Base-by-base conservation (phyloP, 2,329 filamentous ascomycete species). In the Pseudovirgaria hyperparasitica region DNA sequence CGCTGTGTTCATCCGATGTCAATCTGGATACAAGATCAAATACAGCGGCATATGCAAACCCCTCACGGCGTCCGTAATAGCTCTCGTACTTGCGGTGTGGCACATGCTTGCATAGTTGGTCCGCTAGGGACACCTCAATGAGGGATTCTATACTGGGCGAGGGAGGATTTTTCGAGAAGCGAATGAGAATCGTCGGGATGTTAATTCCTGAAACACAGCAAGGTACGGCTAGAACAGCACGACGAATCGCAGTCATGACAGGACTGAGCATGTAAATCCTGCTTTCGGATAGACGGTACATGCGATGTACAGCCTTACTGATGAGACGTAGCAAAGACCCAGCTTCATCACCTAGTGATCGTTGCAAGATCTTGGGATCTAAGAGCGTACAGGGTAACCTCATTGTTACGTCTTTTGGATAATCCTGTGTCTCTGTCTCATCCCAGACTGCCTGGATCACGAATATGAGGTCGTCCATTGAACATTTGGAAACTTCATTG, bases 401-500 rank as follows among this genome's bases (percentile, higher is more conserved):
- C 23, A 57, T 35, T 5, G 57, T 43, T 2, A 57, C 45, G 2
- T 41, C 41, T 32, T 58, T 54, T 9, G 54, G 52, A 34, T 60
- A 63, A 22, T 64, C 61, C 26, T 63, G 53, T 25, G 56, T 56
- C 31, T 63, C 62, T 2, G 60, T 41, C 32, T 64, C 60, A 17
- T 54, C 54, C 58, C 59, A 64, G n/a, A 64, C 42, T 3, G 49
- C 48, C 20, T 53, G 40, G 12, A 55, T 24, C 1, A 43, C 26
- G 13, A n/a, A n/a, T n/a, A n/a, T n/a, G n/a, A n/a, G n/a, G n/a
- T n/a, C n/a, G n/a, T n/a, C n/a, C n/a, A n/a, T n/a, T n/a, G n/a
- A n/a, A n/a, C n/a, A n/a, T n/a, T n/a, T n/a, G n/a, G n/a, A n/a
- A n/a, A n/a, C n/a, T n/a, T n/a, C n/a, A n/a, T n/a, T n/a, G n/a